Conservation (phyloP, 2,329 filamentous ascomycete genomes). For the Clathrospora elynae region DNA sequence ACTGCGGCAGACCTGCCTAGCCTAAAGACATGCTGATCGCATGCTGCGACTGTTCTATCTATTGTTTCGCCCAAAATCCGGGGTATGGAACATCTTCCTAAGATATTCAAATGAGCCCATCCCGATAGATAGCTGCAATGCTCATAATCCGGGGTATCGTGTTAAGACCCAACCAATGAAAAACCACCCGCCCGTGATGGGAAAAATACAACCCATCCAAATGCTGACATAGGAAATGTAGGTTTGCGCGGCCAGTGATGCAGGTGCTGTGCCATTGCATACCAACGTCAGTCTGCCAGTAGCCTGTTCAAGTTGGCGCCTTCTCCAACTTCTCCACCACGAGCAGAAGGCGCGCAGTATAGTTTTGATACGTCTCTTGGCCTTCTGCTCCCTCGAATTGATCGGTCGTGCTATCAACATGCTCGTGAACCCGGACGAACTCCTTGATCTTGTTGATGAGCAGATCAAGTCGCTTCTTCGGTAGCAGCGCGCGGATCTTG, state of each 20-base stretch:
- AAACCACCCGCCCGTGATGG: constrained; percentile 10
- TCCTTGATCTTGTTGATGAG: constrained; percentile 65
- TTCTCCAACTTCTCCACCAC: constrained; percentile 56
- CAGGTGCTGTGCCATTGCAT: not conserved
- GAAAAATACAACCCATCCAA: constrained; percentile 1
- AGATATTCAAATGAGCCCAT: constrained; percentile 1
- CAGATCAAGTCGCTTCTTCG: constrained; percentile 54
- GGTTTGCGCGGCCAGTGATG: constrained; percentile 1
- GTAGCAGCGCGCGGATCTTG: constrained; percentile 52
- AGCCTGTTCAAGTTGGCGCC: constrained; percentile 13
- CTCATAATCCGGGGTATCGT: constrained; percentile 26
- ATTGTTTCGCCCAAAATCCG: constrained; percentile 6
- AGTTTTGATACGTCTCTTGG: constrained; percentile 53
- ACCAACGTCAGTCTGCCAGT: constrained; percentile 4
- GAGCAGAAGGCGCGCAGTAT: constrained; percentile 60
- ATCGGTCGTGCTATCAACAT: constrained; percentile 58
- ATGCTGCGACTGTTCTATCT: constrained; percentile 3
- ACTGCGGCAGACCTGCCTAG: constrained; percentile 11
- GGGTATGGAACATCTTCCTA: constrained; percentile 4
- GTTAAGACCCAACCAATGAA: constrained; percentile 11
- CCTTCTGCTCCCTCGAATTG: constrained; percentile 55
- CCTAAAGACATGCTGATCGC: constrained; percentile 12
- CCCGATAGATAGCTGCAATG: constrained; percentile 10
- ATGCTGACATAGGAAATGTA: constrained; percentile 12
- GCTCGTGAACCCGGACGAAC: constrained; percentile 65